These are phyloP conservation scores for Poa pratensis DNA, from an alignment of 176 grass and related monocot species.

Conservation along the genomic window DNA sequence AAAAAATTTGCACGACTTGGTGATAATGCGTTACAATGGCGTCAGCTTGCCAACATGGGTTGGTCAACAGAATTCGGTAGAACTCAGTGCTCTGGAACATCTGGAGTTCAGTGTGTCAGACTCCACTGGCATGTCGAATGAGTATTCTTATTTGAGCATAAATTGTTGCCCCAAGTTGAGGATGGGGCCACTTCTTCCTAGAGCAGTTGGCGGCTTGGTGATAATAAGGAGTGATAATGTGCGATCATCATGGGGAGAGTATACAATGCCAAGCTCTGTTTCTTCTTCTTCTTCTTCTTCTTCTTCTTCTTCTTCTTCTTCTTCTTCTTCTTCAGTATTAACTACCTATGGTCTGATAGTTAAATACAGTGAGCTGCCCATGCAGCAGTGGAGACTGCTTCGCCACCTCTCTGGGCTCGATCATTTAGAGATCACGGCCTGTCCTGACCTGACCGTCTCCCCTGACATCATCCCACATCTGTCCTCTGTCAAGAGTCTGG, in stretches of 20 bases:
- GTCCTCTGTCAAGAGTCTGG: background rate
- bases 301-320: background rate
- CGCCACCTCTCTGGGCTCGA: background rate
- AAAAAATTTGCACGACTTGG: background rate
- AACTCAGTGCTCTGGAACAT: background rate
- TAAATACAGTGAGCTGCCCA: background rate
- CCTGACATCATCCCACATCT: background rate
- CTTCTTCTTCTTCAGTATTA: background rate
- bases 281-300: background rate
- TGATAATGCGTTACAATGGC: background rate
- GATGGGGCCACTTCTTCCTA: background rate
- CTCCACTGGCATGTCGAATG: background rate
- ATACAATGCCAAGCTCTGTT: background rate
- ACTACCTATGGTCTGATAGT: background rate
- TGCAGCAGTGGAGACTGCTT: constrained; percentile 35
- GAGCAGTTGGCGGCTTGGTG: fast-evolving
- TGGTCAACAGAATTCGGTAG: background rate
- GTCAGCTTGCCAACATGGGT: constrained; percentile 18
- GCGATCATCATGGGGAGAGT: constrained; percentile 22
- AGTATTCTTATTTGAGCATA: background rate
- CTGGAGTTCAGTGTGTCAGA: background rate
- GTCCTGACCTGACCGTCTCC: background rate
- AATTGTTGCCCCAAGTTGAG: background rate
- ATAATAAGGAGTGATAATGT: background rate
- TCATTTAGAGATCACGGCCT: background rate